These are phyloP conservation scores for Ormosia emarginata DNA, from an alignment of 306 rosid species.

Conservation along the genomic window DNA sequence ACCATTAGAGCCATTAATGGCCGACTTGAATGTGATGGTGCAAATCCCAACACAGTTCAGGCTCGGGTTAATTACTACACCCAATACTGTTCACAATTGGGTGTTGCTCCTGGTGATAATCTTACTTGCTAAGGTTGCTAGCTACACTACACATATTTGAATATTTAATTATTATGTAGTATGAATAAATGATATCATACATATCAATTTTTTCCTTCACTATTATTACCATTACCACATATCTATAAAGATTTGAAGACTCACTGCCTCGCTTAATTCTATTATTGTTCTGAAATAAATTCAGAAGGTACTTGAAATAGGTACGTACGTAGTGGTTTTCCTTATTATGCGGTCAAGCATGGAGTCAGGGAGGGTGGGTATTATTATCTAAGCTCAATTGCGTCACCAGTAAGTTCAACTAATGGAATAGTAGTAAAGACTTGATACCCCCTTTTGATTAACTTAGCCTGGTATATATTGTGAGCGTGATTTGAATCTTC, in stretches of 20 bases:
- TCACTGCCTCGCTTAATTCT: background rate
- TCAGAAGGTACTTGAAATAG: too few species aligned
- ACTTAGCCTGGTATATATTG: too few species aligned
- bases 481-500: too few species aligned
- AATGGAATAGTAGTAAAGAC: too few species aligned
- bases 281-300: too few species aligned
- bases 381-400: too few species aligned
- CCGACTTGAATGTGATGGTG: slow-evolving; percentile 61
- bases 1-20: slow-evolving; percentile 80
- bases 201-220: background rate
- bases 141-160: background rate
- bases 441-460: too few species aligned
- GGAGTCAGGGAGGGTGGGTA: too few species aligned
- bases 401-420: too few species aligned
- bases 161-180: background rate
- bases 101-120: slow-evolving; percentile 62
- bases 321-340: too few species aligned
- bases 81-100: slow-evolving; percentile 50
- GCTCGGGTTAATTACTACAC: slow-evolving; percentile 42
- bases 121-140: slow-evolving; percentile 49
- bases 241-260: background rate
- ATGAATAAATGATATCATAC: background rate
- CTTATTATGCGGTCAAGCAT: too few species aligned
- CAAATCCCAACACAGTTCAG: slow-evolving; percentile 43
- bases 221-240: background rate